phyloP scores from a whole-genome alignment of 495 filamentous ascomycete species.

The Penicillium macrosclerotiorum region DNA sequence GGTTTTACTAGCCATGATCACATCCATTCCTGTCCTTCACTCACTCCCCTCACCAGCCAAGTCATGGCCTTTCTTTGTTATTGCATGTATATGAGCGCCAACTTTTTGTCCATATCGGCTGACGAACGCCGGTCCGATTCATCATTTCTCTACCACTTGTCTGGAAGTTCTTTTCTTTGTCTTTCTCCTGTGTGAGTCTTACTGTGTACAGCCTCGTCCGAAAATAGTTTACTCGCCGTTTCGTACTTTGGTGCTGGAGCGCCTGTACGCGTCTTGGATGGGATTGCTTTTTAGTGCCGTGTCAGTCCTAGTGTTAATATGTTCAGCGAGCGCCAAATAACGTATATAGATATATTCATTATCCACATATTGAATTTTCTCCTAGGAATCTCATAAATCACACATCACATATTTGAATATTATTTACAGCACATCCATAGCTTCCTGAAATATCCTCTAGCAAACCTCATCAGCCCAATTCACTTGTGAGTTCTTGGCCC shows the following conservation, averaged over 20 bases:
- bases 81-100: constrained; percentile 36
- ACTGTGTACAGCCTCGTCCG: constrained; percentile 1
- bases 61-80: constrained; percentile 5
- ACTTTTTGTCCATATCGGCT: constrained; percentile 26
- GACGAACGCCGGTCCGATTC: constrained; percentile 1
- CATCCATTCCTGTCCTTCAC: constrained; percentile 10
- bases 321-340: constrained; percentile 3
- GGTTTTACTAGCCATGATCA: neutral
- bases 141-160: constrained; percentile 6
- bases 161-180: constrained; percentile 7
- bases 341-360: constrained; percentile 10
- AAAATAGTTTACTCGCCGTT: neutral
- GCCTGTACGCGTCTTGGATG: constrained; percentile 5
- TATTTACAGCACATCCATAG: constrained; percentile 4
- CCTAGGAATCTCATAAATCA: too few relatives aligned
- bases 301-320: constrained; percentile 4
- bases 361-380: neutral
- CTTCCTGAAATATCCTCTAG: neutral
- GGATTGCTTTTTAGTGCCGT: neutral
- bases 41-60: neutral
- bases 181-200: neutral
- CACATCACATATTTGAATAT: too few relatives aligned
- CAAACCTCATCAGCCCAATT: too few relatives aligned
- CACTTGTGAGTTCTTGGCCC: neutral
- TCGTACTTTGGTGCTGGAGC: neutral